These are phyloP conservation scores for Exophiala mesophila DNA, from an alignment of 2,329 filamentous ascomycete species.

Conservation along the genomic window DNA sequence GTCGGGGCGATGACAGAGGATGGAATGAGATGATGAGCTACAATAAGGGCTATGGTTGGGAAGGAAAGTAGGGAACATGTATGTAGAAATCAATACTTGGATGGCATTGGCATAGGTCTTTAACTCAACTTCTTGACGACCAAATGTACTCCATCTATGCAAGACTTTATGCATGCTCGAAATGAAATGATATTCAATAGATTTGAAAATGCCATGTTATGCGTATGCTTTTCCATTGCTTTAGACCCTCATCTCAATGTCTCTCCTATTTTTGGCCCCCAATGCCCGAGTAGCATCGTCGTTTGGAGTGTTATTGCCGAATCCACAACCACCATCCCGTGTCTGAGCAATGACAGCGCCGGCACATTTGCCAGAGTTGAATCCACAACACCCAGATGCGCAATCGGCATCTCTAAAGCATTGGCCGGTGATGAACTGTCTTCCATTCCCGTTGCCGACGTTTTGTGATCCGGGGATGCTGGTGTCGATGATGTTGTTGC, in stretches of 20 bases:
- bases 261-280: background rate
- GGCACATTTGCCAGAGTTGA: constrained; percentile 32
- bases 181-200: too few species aligned
- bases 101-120: too few species aligned
- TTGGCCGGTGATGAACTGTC: constrained; percentile 38
- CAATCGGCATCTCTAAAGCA: constrained; percentile 37
- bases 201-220: too few species aligned
- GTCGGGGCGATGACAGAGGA: too few species aligned
- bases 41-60: too few species aligned
- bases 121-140: too few species aligned
- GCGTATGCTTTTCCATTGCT: too few species aligned
- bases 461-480: constrained; percentile 16
- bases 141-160: too few species aligned
- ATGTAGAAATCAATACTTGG: too few species aligned
- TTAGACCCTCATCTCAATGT: constrained; percentile 1
- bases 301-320: constrained; percentile 25
- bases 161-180: too few species aligned
- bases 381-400: constrained; percentile 35
- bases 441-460: constrained; percentile 26
- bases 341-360: constrained; percentile 26
- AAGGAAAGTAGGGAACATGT: too few species aligned
- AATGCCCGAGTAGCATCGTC: constrained; percentile 24
- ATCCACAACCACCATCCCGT: constrained; percentile 28
- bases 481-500: constrained; percentile 9
- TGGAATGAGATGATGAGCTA: too few species aligned